phyloP scores from a whole-genome alignment of 208 protist genomes.

The Tritrichomonas musculus region DNA sequence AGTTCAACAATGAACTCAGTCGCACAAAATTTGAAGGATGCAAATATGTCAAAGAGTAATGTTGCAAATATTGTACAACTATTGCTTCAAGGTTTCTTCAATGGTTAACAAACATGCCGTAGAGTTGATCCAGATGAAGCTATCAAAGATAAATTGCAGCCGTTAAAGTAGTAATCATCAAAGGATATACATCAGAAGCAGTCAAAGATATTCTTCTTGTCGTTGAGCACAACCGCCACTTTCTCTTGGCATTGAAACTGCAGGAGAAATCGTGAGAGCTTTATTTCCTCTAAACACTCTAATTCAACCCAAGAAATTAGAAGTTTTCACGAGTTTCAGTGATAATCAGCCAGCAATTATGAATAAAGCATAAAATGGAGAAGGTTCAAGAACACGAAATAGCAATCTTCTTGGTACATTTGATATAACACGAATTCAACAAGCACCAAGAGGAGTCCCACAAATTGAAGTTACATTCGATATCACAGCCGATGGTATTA shows the following conservation, averaged over 20 bases:
- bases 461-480: constrained; percentile 64
- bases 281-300: constrained; percentile 68
- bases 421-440: constrained; percentile 71
- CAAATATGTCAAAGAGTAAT: no score
- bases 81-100: no score
- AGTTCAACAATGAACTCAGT: no score
- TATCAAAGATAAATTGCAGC: no score
- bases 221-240: no score
- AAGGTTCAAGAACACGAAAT: constrained; percentile 85
- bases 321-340: constrained; percentile 81
- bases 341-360: constrained; percentile 97
- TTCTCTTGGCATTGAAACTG: constrained; percentile 57
- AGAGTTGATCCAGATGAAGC: no score
- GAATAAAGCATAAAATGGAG: constrained; percentile 97
- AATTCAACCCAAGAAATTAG: constrained; percentile 59
- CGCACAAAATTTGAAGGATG: no score
- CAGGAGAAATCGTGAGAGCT: constrained; percentile 74
- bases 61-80: no score
- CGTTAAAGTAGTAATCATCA: no score
- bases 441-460: constrained; percentile 52
- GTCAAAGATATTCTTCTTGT: no score
- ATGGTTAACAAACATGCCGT: no score
- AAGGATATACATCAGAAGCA: no score
- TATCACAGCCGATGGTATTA: constrained; percentile 93
- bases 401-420: constrained; percentile 96